A percentile compares a stretch with the other conserved stretches of the same genome.
Conservation (phyloP, 331 rosid genomes). For the Pyrus hybrid region DNA sequence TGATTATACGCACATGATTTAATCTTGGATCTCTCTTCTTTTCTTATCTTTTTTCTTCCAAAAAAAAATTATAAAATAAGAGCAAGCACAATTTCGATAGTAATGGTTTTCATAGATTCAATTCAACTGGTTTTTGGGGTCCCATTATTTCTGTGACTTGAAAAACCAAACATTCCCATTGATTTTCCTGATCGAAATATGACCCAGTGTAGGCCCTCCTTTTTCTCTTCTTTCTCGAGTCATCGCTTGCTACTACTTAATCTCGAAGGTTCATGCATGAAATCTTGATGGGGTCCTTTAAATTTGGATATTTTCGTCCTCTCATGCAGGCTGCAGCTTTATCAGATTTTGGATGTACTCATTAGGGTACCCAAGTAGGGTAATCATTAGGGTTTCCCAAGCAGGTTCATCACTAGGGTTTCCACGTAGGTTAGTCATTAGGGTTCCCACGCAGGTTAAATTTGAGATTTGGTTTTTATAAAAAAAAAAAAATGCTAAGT, state of each 20-base stretch:
- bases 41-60: neutral
- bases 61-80: neutral
- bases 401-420: neutral
- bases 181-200: slow-evolving; percentile 5
- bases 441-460: neutral
- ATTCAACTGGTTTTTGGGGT: neutral
- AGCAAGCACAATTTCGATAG: slow-evolving; percentile 1
- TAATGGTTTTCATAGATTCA: neutral
- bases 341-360: neutral
- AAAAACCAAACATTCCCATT: neutral
- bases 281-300: slow-evolving; percentile 18
- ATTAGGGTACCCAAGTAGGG: too few relatives aligned
- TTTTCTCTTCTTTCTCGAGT: neutral
- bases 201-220: neutral
- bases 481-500: too few relatives aligned
- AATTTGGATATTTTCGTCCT: neutral
- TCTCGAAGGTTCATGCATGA: slow-evolving; percentile 27
- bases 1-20: slow-evolving; percentile 12
- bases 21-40: neutral
- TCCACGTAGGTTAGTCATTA: too few relatives aligned
- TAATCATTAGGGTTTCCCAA: neutral
- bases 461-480: neutral
- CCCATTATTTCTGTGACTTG: neutral
- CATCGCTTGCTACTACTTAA: neutral
- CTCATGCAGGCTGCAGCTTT: slow-evolving; percentile 3